Base-by-base conservation (phyloP, 1,284 basidiomycete species). In the Microbotryum scabiosae region DNA sequence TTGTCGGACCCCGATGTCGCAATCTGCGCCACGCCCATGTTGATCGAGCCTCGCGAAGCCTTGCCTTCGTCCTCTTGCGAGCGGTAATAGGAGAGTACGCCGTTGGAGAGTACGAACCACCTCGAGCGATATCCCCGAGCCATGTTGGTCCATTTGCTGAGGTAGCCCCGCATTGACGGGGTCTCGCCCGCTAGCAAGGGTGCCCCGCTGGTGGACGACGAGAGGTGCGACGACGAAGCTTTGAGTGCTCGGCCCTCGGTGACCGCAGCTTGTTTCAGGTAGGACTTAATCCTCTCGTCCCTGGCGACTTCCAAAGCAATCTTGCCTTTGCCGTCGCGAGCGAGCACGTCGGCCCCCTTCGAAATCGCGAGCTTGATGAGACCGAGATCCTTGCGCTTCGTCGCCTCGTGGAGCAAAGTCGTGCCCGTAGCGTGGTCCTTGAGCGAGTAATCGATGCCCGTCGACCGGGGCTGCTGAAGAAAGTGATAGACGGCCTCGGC, bases 81-180 rank as follows among this genome's bases (percentile, higher is more conserved):
- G 43, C 88, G 87, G 73, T 91, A 94, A 73, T 94, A 62, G 18
- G 69, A 71, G 20, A 64, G 63, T 23, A 64, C 56, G 51, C 70
- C 94, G 63, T 88, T 84, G 69, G 88, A 85, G 45, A 97, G 81
- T 0, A 97, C 91, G 72, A 97, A 96, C 91, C 93, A 97, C 0
- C 94, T 81, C 0, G 88, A 88, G 69, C 86, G 87, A 76, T 93
- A 97, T 0, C 94, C 92, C 68, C 85, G 84, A 0, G 90, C 90
- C 46, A 93, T 85, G 69, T 93, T 94, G 5, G 87, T 85, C 74
- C 91, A 94, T 75, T 94, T 94, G 72, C 86, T 88, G 26, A 91
- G 78, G 70, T 90, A 92, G 0, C 90, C 90, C 66, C 83, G 84
- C 56, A 91, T 77, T 18, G 81, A 78, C 0, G 85, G 86, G 2